A percentile compares a stretch with the other conserved stretches of the same genome.
phyloP scores from a whole-genome alignment of 2,329 filamentous ascomycete species.

The Metarhizium rileyi region DNA sequence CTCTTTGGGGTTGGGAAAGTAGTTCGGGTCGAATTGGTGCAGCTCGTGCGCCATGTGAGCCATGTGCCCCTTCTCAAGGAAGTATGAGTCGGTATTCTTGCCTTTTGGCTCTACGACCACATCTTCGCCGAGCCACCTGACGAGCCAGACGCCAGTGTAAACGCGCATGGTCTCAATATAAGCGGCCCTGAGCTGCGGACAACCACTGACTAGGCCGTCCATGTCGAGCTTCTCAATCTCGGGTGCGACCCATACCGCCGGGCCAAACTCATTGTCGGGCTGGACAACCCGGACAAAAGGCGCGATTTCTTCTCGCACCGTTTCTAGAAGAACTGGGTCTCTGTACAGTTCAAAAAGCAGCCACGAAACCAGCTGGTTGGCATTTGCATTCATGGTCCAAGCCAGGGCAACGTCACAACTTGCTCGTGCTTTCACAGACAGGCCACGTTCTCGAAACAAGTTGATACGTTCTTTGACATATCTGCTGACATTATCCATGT shows the following conservation, averaged over 20 bases:
- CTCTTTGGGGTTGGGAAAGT: conserved; percentile 23
- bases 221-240: conserved; percentile 25
- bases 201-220: conserved; percentile 24
- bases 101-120: conserved; percentile 18
- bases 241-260: conserved; percentile 25
- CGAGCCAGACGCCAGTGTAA: conserved; percentile 25
- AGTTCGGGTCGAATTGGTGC: conserved; percentile 24
- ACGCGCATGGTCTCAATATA: conserved; percentile 31
- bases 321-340: conserved; percentile 26
- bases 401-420: conserved; percentile 24
- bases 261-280: conserved; percentile 25
- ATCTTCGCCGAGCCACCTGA: conserved; percentile 23
- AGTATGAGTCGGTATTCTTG: conserved; percentile 12
- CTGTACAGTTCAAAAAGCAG: conserved; percentile 30
- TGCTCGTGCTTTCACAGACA: conserved; percentile 23
- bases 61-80: conserved; percentile 25
- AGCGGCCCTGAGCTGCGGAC: conserved; percentile 28
- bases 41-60: conserved; percentile 24
- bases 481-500: conserved; percentile 25
- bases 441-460: conserved; percentile 18
- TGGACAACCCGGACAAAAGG: conserved; percentile 21
- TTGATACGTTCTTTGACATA: conserved; percentile 22
- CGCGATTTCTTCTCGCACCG: conserved; percentile 29
- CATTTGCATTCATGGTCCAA: conserved; percentile 30
- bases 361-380: conserved; percentile 29